Base-by-base conservation (phyloP, 192 early-diverging fungal species). In the Allomyces javanicus region DNA sequence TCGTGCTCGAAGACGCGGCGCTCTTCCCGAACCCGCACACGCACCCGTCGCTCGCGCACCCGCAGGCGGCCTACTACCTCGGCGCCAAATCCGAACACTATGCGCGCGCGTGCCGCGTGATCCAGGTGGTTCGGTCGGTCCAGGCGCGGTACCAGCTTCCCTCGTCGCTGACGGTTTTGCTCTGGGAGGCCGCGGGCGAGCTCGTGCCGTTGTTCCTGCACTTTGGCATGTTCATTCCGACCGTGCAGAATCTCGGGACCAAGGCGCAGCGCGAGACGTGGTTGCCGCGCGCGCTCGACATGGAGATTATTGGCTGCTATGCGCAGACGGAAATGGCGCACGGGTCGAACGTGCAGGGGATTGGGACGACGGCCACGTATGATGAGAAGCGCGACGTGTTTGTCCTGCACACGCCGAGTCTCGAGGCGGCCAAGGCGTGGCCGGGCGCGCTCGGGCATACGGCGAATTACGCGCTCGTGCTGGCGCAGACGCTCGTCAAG, bases 351-450 rank as follows among this genome's bases (percentile, higher is more conserved):
- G 86, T 93, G n/a, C 87, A 91, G 79, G 91, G 88, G 4, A 77
- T 93, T 24, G 89, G 90, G 78, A 93, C 91, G 27, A 89, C 87
- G 1, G 89, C 89, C 64, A 91, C 88, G 0, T 91, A 81, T 63
- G 75, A 87, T 44, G 81, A 85, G 4, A 86, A 86, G 72, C 89
- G 87, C 4, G 79, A 91, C 69, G 87, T 91, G 78, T 93, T 91
- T 65, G 91, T 88, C 66, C 74, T 93, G 62, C 85, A 91, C 68
- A 80, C 83, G 33, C 91, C 91, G n/a, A 80, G 74, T 64, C 73
- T 90, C 63, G 86, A 87, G 44, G 77, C 89, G 0, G 73, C 82
- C 74, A 93, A 93, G 74, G 91, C 88, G 87, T 93, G 91, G 91
- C 79, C 84, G 33, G 91, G 89, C 55, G 87, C 86, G 25, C 76